Base-by-base conservation (phyloP, 2,329 filamentous ascomycete species). In the Ophiocordyceps unilateralis region DNA sequence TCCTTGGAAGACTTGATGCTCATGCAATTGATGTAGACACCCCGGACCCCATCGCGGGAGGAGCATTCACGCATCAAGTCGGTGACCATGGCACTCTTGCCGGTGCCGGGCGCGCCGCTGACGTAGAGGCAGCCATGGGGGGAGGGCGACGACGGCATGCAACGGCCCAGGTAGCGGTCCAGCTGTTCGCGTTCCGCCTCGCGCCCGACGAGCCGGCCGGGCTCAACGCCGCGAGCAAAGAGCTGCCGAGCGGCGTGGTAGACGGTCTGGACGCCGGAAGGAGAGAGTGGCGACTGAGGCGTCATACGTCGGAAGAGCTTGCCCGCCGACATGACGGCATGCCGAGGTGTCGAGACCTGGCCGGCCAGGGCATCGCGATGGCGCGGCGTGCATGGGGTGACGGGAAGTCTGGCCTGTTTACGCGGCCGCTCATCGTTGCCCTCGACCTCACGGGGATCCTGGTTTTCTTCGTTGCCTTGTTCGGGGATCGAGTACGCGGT, bases 21-120 rank as follows among this genome's bases (percentile, higher is more conserved):
- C 79, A 95, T 95, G 63, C 91, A 98, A 59, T 98, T 98, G 68
- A 98, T 73, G 55, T 88, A 89, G 2, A 79, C 78, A 43, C 80
- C 78, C 53, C 76, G 78, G 43, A 91, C 66, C 4, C 66, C 59
- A 15, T 70, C 64, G 28, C 66, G 64, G 4, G 64, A 56, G 11
- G 65, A 64, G 41, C 81, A 62, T 38, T 76, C 68, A 40, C 75
- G 66, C 40, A 82, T 82, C 41, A 93, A 75, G 56, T 93, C 81
- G 48, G 79, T 79, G 47, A 96, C 78, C 68, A 96, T 81, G 24
- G 91, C 91, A 59, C 88, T 96, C 66, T 98, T 98, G 43, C 91
- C 91, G 0, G 91, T 98, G 11, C 91, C 91, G 2, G 91, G 91
- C 4, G 91, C 91, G 0, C 91, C 91, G 52, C 88, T 95, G 50